Base-by-base conservation (phyloP, 768 basidiomycete genomes). In the Russula dissimulans region DNA sequence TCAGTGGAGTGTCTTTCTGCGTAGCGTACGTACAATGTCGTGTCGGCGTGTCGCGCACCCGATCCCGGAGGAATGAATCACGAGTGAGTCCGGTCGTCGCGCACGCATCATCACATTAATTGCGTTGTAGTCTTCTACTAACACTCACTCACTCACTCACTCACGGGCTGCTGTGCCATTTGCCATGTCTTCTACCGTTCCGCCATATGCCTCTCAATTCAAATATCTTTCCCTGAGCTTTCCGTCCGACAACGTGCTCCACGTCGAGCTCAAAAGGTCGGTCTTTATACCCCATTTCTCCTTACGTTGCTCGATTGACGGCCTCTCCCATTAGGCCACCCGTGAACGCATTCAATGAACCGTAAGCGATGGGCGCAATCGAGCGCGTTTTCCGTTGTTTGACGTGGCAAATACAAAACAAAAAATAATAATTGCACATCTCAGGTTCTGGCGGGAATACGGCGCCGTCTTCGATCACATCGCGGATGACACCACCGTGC, bases 361-460 rank as follows among this genome's bases (percentile, higher is more conserved):
- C 11, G 65, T 65, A 47, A 22, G 65, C 11, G 17, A 38, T 26
- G 43, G 22, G 26, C 32, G 41, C 41, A 41, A 54, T 32, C n/a
- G 42, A 32, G 32, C 1, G 31, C 6, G 18, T 10, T 14, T 18
- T 10, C 4, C 34, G 22, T 26, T 26, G 22, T 26, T n/a, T 12
- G 22, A 58, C 41, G 32, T 45, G 22, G 32, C 22, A 2, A 26
- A n/a, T n/a, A n/a, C n/a, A n/a, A n/a, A n/a, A n/a, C n/a, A n/a
- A 26, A 26, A 26, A 26, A 26, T 26, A 26, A 18, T 18, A 17
- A n/a, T 38, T 36, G 10, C 34, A 14, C 36, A 3, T 36, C 9
- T 36, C 59, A 91, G 89, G 43, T 84, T 87, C 68, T 95, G 90
- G 90, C 71, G 71, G 26, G 86, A 86, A 49, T 83, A 91, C 38